A percentile compares a stretch with the other conserved stretches of the same genome.
phyloP scores from a whole-genome alignment of 805 yeast species.

The Brettanomyces nanus region DNA sequence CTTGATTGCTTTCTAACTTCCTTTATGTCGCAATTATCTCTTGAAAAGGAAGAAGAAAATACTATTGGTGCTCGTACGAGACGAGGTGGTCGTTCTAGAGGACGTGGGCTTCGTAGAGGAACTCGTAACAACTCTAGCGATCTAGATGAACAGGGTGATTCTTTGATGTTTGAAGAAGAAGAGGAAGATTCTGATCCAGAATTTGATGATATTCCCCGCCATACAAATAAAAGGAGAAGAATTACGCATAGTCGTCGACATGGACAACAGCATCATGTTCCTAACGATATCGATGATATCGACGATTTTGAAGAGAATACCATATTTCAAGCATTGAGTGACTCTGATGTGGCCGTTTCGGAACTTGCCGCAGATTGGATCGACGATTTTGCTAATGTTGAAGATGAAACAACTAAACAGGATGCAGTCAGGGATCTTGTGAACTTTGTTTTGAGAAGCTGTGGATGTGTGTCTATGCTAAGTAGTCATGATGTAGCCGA shows the following conservation, averaged over 20 bases:
- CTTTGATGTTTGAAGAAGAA: neutral
- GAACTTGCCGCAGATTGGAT: conserved; percentile 54
- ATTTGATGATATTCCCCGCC: neutral
- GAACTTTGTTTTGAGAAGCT: conserved; percentile 59
- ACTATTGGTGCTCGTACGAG: neutral
- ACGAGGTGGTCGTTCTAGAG: neutral
- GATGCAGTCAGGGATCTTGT: conserved; percentile 53
- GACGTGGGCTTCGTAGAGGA: neutral
- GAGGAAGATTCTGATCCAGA: neutral
- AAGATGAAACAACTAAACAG: conserved; percentile 27
- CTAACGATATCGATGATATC: conserved; percentile 28
- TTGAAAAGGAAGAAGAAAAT: neutral
- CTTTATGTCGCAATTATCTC: too few relatives aligned
- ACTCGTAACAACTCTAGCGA: neutral
- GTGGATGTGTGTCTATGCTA: conserved; percentile 63
- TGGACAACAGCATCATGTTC: neutral
- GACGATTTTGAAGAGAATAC: conserved; percentile 39
- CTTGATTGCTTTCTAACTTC: too few relatives aligned
- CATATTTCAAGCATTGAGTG: conserved; percentile 43
- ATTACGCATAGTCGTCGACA: neutral
- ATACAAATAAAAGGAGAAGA: neutral
- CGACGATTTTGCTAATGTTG: conserved; percentile 34
- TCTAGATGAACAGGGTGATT: neutral
- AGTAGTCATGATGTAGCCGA: conserved; percentile 64
- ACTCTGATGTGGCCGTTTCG: conserved; percentile 38